Base-by-base conservation (phyloP, 2,329 filamentous ascomycete genomes). In the Colletotrichum cuscutae region DNA sequence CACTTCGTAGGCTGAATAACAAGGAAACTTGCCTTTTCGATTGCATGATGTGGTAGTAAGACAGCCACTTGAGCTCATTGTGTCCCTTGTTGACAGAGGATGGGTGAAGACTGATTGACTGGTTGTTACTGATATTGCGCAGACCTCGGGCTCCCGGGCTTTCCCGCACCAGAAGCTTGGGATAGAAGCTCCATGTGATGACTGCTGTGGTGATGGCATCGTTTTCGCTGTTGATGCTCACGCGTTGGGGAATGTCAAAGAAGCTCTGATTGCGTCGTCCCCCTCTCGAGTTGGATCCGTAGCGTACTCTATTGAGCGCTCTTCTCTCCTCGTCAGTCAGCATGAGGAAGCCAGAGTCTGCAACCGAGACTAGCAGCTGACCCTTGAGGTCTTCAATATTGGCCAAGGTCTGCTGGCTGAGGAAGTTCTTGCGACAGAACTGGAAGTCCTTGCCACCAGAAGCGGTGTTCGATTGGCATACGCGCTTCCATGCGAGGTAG, bases 11-110 rank as follows among this genome's bases (percentile, higher is more conserved):
- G 12, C 61, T 24, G 54, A 64, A 28, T 46, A 28, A 28, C 8
- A 42, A 57, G 42, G 15, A 62, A 30, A 86, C 85, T 88, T 89
- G 88, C 92, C 94, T 84, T 86, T 92, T 95, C 3, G 93, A 93
- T 81, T 98, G 95, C 94, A 98, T 97, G 75, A 98, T 98, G 81
- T 97, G 94, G 84, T 98, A 98, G 81, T 98, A 99, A 0, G 94
- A 97, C 57, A 99, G 85, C 91, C 94, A 98, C 78, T 91, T 92
- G 52, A 95, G 85, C 53, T 91, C 89, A 59, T 87, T 85, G 72
- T 86, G 86, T 8, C 87, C 89, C 79, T 95, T 95, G 81, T 98
- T 98, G 76, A 99, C 94, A 1, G 95, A 97, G 0, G 93, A 94
- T 1, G 95, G 94, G 76, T 97, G 95, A 24, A 99, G 85, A 70